Conservation (phyloP, 2,329 filamentous ascomycete genomes). For the Penicillium sp. region DNA sequence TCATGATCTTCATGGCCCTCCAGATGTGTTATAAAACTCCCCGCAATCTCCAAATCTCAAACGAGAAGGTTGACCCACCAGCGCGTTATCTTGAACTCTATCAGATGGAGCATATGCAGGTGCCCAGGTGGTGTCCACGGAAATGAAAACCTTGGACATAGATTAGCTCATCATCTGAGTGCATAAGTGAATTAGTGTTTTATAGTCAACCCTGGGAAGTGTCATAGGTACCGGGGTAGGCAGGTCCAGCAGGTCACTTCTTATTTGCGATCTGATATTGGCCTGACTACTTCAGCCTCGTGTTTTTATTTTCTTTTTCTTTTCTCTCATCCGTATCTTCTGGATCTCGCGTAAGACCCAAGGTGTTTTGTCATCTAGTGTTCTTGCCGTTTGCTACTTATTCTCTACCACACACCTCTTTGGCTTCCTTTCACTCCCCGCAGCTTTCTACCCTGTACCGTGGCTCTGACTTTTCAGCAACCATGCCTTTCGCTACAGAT, state of each 20-base stretch:
- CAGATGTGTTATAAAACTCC: not conserved
- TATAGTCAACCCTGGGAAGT: not conserved
- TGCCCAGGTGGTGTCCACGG: not conserved
- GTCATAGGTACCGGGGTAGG: constrained; percentile 3
- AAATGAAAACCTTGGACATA: not conserved
- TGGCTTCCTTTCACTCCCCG: not conserved
- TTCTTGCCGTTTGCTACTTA: not conserved
- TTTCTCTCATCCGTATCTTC: not conserved
- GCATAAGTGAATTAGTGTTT: not conserved
- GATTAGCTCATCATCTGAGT: not conserved
- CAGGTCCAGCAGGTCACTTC: constrained; percentile 15
- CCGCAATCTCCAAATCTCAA: constrained; percentile 6
- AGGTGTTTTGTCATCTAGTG: not conserved
- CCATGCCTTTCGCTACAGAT: constrained; percentile 26
- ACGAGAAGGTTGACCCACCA: constrained; percentile 15
- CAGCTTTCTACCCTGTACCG: too few species aligned
- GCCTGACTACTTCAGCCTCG: not conserved
- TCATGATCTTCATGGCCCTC: too few species aligned
- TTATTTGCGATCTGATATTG: constrained; percentile 12
- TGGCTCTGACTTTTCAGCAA: not conserved
- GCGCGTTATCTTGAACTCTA: constrained; percentile 1
- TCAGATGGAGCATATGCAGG: not conserved
- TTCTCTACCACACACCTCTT: not conserved
- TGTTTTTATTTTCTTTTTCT: not conserved
- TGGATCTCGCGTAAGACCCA: not conserved